Evolutionary conservation across 108 stramenopile genomes (phyloP).

Genomic region (Skeletonema potamos): DNA sequence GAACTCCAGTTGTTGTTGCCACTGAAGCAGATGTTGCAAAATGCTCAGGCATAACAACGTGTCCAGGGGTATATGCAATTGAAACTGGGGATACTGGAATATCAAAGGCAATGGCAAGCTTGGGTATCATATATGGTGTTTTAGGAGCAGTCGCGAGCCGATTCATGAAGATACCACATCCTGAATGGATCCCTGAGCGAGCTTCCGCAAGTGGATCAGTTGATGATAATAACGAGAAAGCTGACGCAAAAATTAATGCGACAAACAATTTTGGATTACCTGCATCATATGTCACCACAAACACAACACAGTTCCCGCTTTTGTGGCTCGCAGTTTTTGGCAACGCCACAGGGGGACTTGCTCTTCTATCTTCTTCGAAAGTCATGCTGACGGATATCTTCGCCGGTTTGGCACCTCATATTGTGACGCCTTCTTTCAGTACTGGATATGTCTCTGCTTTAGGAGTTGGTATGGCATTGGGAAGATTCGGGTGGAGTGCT

Average conservation of each 20-base stretch:
- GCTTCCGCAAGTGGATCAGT: background rate
- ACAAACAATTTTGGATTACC: slow-evolving; percentile 45
- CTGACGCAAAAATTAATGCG: background rate
- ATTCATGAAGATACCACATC: slow-evolving; percentile 58
- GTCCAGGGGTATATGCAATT: slow-evolving; percentile 57
- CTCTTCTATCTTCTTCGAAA: slow-evolving; percentile 77
- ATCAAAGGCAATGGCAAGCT: slow-evolving; percentile 48
- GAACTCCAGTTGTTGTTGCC: slow-evolving; percentile 57
- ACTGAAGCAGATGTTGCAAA: slow-evolving; percentile 53
- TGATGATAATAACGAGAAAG: background rate
- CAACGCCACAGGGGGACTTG: slow-evolving; percentile 74
- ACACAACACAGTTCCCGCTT: slow-evolving; percentile 73
- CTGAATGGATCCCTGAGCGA: slow-evolving; percentile 44
- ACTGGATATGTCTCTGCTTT: slow-evolving; percentile 73
- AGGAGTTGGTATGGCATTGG: slow-evolving; percentile 70
- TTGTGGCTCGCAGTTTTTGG: slow-evolving; percentile 77
- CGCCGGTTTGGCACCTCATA: slow-evolving; percentile 61
- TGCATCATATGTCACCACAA: slow-evolving; percentile 42
- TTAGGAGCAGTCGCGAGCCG: slow-evolving; percentile 46
- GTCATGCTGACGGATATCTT: slow-evolving; percentile 87
- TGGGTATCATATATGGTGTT: slow-evolving; percentile 53
- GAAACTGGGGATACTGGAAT: slow-evolving; percentile 69
- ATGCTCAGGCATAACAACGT: slow-evolving; percentile 2
- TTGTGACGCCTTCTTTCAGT: slow-evolving; percentile 68
- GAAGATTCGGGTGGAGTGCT: slow-evolving; percentile 82